Evolutionary conservation across 2,329 filamentous ascomycete species (phyloP).

Genomic region (Nigrograna mackinnonii): DNA sequence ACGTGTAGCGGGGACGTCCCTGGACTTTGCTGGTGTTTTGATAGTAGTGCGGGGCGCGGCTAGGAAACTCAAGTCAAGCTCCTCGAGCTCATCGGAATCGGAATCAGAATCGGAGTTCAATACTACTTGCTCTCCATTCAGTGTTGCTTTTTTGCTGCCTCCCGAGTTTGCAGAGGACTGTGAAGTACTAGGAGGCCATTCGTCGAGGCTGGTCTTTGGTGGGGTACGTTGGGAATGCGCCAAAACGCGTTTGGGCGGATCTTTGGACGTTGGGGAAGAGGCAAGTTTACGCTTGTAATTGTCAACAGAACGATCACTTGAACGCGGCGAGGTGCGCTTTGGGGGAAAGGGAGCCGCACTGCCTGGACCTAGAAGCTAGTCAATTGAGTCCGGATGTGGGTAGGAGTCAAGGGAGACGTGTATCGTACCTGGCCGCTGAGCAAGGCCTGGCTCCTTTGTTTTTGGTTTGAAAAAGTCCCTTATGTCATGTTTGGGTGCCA

Average conservation of each 20-base stretch:
- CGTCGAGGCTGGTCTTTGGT: slow-evolving; percentile 2
- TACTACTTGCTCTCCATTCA: slow-evolving; percentile 54
- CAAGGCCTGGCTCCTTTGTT: slow-evolving; percentile 1
- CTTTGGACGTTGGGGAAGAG: no score
- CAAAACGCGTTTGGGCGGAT: no score
- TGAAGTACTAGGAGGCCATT: slow-evolving; percentile 21
- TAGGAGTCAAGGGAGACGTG: no score
- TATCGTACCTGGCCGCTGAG: no score
- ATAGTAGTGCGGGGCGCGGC: slow-evolving; percentile 4
- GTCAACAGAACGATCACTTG: no score
- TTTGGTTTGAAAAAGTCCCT: slow-evolving; percentile 52
- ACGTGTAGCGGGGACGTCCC: not conserved
- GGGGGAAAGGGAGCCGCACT: no score
- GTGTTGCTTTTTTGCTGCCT: slow-evolving; percentile 56
- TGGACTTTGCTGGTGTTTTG: slow-evolving; percentile 1
- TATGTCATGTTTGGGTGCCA: slow-evolving; percentile 39
- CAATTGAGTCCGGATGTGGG: no score
- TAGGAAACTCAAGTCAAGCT: slow-evolving; percentile 51
- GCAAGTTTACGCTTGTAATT: no score
- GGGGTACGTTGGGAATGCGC: slow-evolving; percentile 3
- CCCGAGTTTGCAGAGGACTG: slow-evolving; percentile 30
- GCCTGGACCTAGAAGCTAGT: no score
- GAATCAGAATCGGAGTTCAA: slow-evolving; percentile 74
- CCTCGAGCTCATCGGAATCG: slow-evolving; percentile 39
- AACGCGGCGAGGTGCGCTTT: no score